Evolutionary conservation across 352 stramenopile genomes (phyloP), one percentile per base, ranked within the genome.

Genomic region (Globisporangium paddicum): DNA sequence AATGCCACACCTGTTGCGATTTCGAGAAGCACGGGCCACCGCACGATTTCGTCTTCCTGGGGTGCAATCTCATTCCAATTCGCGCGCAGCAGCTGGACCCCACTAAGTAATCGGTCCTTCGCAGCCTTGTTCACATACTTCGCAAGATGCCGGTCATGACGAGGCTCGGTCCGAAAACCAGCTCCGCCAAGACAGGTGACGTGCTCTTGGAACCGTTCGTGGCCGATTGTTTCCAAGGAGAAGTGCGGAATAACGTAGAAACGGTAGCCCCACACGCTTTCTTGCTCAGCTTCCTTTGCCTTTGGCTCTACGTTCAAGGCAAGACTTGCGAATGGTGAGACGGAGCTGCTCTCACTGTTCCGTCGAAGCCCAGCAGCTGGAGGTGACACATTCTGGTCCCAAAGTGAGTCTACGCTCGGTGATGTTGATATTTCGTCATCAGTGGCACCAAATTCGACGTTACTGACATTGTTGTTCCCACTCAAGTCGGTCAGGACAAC

Each of bases 171-270:
- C 3, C 59, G 63, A n/a, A 26, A 42, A 35, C 54, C 41, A 11
- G 34, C 53, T 14, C 70, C 69, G 38, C 54, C 38, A 38, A 72
- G 71, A 25, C 58, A 63, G 19, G 72, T 32, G 3, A 62, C 57
- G 14, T 71, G 66, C 13, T 76, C 71, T 32, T 75, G 61, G 35
- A 90, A 87, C 11, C 67, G 67, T 16, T 74, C 55, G 10, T 79
- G 77, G 14, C 79, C 77, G 37, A 90, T 72, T 13, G 75, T 84
- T 3, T 68, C 60, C 2, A 58, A 9, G 0, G 79, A 71, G 60
- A 82, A 93, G 59, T 93, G 83, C 1, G 78, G 81, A 26, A 90
- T 86, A 0, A 91, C 73, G 37, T 78, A 86, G 41, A 91, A 90
- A 10, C 73, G 72, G 52, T 89, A 93, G 3, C 83, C 83, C 83